Percentiles rank a stretch among this genome's conserved stretches.
phyloP scores from a whole-genome alignment of 331 rosid genomes.

The Dryas integrifolia region DNA sequence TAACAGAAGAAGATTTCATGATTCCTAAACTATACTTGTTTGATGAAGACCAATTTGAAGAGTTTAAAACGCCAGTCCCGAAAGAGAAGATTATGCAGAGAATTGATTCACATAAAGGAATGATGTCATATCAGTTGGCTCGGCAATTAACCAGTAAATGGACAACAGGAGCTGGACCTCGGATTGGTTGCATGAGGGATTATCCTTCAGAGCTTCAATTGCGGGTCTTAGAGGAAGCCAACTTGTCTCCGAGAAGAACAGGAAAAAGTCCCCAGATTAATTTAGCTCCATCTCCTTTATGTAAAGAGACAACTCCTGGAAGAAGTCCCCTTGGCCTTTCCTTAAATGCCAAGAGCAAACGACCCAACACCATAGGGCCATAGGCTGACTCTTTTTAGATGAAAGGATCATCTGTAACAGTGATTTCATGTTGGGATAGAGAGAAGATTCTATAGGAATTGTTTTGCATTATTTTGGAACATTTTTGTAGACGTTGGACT shows the following conservation, averaged over 20 bases:
- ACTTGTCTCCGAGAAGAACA: constrained; percentile 58
- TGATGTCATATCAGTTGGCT: constrained; percentile 70
- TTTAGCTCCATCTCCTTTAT: constrained; percentile 9
- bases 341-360: neutral
- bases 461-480: constrained; percentile 4
- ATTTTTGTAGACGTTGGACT: constrained; percentile 1
- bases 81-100: constrained; percentile 60
- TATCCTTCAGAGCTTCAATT: constrained; percentile 72
- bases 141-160: constrained; percentile 56
- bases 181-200: constrained; percentile 92
- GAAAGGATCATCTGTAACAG: neutral
- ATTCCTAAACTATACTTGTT: constrained; percentile 59
- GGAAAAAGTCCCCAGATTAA: constrained; percentile 11
- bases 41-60: constrained; percentile 42
- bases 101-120: constrained; percentile 66
- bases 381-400: neutral
- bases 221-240: constrained; percentile 59
- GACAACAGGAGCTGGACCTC: constrained; percentile 88
- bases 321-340: constrained; percentile 1
- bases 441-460: neutral
- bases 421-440: neutral
- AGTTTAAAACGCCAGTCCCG: constrained; percentile 44
- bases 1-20: constrained; percentile 67
- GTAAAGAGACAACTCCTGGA: constrained; percentile 12
- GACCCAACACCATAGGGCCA: constrained; percentile 15